A percentile compares a stretch with the other conserved stretches of the same genome.
These are phyloP conservation scores for Nidularia sp. DNA, from an alignment of 768 basidiomycete genomes.

Conservation along the genomic window DNA sequence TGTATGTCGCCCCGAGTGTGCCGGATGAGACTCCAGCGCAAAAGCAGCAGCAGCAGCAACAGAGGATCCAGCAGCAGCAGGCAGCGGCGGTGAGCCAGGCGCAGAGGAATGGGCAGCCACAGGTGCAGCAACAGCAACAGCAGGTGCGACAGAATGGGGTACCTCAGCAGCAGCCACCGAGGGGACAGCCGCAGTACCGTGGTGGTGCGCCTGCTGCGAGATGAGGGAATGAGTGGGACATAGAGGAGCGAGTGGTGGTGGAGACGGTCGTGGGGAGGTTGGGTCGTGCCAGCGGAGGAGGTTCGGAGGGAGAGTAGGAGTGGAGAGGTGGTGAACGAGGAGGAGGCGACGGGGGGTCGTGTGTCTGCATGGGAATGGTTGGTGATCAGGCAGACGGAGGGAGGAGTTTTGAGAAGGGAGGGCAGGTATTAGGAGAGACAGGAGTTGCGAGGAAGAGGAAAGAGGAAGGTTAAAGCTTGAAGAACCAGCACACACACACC, in stretches of 20 bases:
- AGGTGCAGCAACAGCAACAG: conserved; percentile 18
- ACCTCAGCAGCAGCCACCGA: conserved; percentile 19
- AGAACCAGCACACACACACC: no score
- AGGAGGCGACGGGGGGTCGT: neutral
- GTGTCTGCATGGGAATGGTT: neutral
- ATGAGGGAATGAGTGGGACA: conserved; percentile 13
- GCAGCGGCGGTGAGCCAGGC: neutral
- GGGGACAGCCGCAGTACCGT: conserved; percentile 29
- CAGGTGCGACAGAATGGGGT: conserved; percentile 8
- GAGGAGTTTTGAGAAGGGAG: neutral
- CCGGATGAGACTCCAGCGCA: conserved; percentile 35
- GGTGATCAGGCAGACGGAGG: neutral
- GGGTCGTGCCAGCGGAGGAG: no score
- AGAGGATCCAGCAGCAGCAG: conserved; percentile 29
- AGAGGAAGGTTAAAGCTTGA: no score
- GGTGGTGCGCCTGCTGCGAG: conserved; percentile 31
- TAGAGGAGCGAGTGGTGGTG: neutral
- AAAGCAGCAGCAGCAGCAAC: conserved; percentile 27
- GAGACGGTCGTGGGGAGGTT: no score
- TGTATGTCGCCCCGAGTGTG: conserved; percentile 85
- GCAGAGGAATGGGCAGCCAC: conserved; percentile 13
- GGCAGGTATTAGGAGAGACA: no score
- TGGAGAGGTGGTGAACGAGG: no score
- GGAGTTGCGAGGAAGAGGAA: no score
- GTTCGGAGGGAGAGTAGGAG: no score